These are phyloP conservation scores for Cercospora citrullina DNA, from an alignment of 2,329 filamentous ascomycete genomes.

Conservation along the genomic window DNA sequence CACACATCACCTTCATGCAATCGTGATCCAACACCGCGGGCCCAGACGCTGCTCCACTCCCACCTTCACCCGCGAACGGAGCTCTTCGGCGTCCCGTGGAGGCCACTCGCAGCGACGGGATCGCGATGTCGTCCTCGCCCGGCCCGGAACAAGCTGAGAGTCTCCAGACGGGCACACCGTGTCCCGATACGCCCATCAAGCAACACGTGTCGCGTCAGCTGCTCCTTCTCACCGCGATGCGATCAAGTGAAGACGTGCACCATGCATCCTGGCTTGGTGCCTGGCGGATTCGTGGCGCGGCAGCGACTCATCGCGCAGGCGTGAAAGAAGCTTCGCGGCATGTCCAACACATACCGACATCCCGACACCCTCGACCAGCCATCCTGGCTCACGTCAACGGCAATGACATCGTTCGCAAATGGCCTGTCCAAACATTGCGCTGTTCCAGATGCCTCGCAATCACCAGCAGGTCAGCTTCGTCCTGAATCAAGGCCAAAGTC, in stretches of 20 bases:
- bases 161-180: slow-evolving; percentile 5
- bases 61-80: not conserved
- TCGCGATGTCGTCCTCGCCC: slow-evolving; percentile 1
- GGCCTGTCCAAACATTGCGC: not conserved
- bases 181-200: not conserved
- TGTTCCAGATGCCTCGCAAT: not conserved
- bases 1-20: not conserved
- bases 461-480: not conserved
- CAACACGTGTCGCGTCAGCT: slow-evolving; percentile 4
- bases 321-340: not conserved
- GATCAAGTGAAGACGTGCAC: not conserved
- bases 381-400: not conserved
- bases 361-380: not conserved
- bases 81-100: not conserved
- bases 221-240: not conserved
- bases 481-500: not conserved
- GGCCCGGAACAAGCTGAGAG: not conserved
- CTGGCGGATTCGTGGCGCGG: not conserved
- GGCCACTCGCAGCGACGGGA: not conserved
- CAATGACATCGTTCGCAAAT: slow-evolving; percentile 3
- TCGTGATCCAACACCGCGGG: not conserved
- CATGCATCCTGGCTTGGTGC: not conserved
- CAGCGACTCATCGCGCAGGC: not conserved
- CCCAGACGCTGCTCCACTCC: not conserved
- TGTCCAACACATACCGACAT: slow-evolving; percentile 11